A percentile compares a stretch with the other conserved stretches of the same genome.
Conservation (phyloP, 2,329 filamentous ascomycete genomes). For the Paradendryphiella salina region DNA sequence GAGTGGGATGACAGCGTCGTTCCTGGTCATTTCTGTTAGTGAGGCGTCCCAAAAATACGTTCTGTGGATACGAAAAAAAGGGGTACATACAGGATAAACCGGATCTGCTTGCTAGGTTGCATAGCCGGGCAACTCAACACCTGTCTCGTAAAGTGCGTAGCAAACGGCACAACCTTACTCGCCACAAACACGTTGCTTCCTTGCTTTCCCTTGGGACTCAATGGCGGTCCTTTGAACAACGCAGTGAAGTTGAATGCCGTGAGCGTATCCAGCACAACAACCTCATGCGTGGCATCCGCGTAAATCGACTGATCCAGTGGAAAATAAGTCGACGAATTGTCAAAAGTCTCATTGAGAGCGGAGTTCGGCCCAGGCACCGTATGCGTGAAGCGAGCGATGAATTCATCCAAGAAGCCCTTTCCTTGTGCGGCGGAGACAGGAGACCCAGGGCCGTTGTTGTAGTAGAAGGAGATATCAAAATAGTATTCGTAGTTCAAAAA, state of each 20-base stretch:
- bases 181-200: constrained; percentile 33
- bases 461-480: constrained; percentile 49
- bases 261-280: constrained; percentile 40
- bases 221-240: constrained; percentile 32
- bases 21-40: constrained; percentile 12
- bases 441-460: constrained; percentile 39
- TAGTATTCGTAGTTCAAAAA: constrained; percentile 53
- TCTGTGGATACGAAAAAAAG: background rate
- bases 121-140: constrained; percentile 30
- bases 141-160: constrained; percentile 38
- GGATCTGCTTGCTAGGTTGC: constrained; percentile 32
- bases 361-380: constrained; percentile 26
- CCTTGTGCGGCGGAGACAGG: constrained; percentile 40
- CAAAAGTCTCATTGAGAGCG: constrained; percentile 39
- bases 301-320: constrained; percentile 52
- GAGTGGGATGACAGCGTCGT: constrained; percentile 38
- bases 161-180: constrained; percentile 36
- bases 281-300: constrained; percentile 50
- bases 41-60: background rate
- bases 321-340: constrained; percentile 50
- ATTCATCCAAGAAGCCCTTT: constrained; percentile 39
- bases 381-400: constrained; percentile 35
- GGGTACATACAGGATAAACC: constrained; percentile 35
- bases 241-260: constrained; percentile 40
- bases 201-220: constrained; percentile 24